Evolutionary conservation across 2,329 filamentous ascomycete species (phyloP), one percentile per base, ranked within the genome.

Genomic region (Lasiodiplodia theobromae): DNA sequence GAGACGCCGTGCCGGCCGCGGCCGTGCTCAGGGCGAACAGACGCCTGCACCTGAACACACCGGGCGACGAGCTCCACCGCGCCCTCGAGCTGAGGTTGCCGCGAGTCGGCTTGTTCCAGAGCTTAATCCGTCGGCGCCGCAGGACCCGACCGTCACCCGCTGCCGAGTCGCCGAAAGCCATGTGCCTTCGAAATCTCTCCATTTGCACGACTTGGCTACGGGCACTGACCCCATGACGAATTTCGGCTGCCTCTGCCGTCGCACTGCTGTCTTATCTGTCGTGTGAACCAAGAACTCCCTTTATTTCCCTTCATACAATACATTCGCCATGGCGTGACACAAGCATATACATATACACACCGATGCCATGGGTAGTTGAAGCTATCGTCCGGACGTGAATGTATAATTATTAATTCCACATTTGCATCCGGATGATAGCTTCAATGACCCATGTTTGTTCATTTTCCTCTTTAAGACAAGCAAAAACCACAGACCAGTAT

Each of bases 301-400:
- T 21, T 52, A 64, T 18, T 49, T 52, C 60, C 60, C 44, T 37
- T 23, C 44, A n/a, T 52, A 44, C 34, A 56, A 31, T 66, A 56
- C 63, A 54, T 56, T 66, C 44, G 37, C 31, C 23, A 23, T 14
- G 38, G 31, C 49, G n/a, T 40, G 49, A 54, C 40, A 65, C 58
- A 63, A 23, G 18, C 34, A 21, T 64, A 64, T n/a, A 63, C 52
- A 52, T n/a, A 63, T 64, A 52, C 47, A 28, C 28, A 5, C 28
- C 28, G 7, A 28, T 28, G 28, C 28, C 28, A 34, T 34, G 31
- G 31, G 31, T 34, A 34, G 7, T 34, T 34, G 31, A 34, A 34
- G 31, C 31, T 34, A 10, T 34, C 31, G 2, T 34, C 31, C 31
- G 31, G 31, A 34, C 8, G 31, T 34, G 2, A 10, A 34, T 10